Base-by-base conservation (phyloP, 2,329 filamentous ascomycete species). In the Fusarium longipes region DNA sequence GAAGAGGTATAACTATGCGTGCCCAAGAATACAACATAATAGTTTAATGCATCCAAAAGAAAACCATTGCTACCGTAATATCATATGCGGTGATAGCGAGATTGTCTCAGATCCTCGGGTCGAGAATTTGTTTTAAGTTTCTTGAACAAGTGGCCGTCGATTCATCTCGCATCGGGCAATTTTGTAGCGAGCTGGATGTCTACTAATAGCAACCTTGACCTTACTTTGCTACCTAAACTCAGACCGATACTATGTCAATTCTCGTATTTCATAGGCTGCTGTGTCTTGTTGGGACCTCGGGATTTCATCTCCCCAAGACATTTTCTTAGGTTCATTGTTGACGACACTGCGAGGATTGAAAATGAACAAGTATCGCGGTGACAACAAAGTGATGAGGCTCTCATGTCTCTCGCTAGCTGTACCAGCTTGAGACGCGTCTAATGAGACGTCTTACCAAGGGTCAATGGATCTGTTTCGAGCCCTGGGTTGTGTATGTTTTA, bases 151-250 rank as follows among this genome's bases (percentile, higher is more conserved):
- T 30, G 36, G 24, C 24, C 55, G 50, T 57, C 12, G n/a, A 27
- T 55, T 63, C 60, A 68, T 57, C 66, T 60, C 64, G 63, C 57
- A 68, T 68, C 55, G 55, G 47, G 29, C 51, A 59, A 32, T 55
- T 62, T 55, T 32, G 58, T 53, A 68, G 47, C 49, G 45, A 65
- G 68, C 60, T 59, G n/a, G n/a, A n/a, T n/a, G 30, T 47, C 44
- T 17, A 24, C 38, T 24, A 24, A 47, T 27, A 53, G 18, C 18
- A 27, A 35, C 17, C 22, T 44, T 43, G 24, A 27, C 17, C 9
- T 27, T 17, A 25, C 45, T 66, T n/a, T 39, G 29, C 29, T 32
- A 20, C 40, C 32, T 18, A 14, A 36, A 22, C 30, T 48, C 17
- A 47, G 44, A 32, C 14, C 24, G 20, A 47, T 47, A 49, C 22